Percentiles rank a stretch among this genome's conserved stretches.
Evolutionary conservation across 768 basidiomycete species (phyloP).

Genomic region (Candolleomyces aberdarensis): DNA sequence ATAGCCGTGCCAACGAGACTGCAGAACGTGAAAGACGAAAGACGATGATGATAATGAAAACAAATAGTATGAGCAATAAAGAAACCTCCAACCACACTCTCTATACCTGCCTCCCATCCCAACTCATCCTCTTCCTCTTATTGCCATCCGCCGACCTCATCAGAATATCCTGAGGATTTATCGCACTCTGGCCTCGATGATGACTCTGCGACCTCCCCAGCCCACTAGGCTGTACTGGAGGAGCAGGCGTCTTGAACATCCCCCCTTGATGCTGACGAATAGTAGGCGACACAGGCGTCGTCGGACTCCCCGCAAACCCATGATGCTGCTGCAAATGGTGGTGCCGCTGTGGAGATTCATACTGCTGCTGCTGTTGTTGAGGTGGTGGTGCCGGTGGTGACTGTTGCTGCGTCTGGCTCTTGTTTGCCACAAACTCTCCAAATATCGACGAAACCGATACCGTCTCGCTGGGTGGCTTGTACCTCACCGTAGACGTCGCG

Average conservation of each 20-base stretch:
- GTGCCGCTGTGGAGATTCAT: not conserved
- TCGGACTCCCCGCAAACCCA: not conserved
- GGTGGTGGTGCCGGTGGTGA: not conserved
- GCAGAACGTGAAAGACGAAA: not conserved
- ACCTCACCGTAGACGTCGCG: conserved; percentile 11
- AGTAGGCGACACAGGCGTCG: not conserved
- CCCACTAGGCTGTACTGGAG: not conserved
- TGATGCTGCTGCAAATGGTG: not conserved
- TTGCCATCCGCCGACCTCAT: conserved; percentile 18
- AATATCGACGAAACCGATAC: conserved; percentile 1
- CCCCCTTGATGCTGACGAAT: not conserved
- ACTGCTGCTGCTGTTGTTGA: not conserved
- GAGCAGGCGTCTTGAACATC: not conserved
- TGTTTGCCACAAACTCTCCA: not conserved
- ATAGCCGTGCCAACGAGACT: too few relatives aligned
- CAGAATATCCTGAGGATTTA: conserved; percentile 39
- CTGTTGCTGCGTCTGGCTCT: not conserved
- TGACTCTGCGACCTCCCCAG: conserved; percentile 31
- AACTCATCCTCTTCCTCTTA: conserved; percentile 44
- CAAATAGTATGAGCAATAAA: not conserved
- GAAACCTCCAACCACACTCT: conserved; percentile 8
- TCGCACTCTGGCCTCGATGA: conserved; percentile 43
- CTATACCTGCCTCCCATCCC: conserved; percentile 33
- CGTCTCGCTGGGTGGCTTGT: too few relatives aligned
- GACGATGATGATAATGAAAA: not conserved